phyloP scores from a whole-genome alignment of 1,284 basidiomycete genomes.

The Ustilago sp. region DNA sequence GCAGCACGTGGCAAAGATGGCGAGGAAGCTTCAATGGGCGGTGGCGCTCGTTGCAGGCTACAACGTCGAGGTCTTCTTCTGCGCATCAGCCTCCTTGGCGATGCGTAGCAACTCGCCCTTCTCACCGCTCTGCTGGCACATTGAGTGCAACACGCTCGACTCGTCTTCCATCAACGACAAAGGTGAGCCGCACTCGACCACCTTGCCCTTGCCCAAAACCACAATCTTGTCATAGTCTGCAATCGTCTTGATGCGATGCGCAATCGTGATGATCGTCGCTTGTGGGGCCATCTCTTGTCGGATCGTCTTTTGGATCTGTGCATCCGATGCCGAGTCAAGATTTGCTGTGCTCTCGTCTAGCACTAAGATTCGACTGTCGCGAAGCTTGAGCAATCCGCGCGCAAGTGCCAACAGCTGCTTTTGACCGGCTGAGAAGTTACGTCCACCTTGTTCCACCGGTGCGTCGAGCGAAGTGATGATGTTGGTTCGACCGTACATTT shows the following conservation, averaged over 20 bases:
- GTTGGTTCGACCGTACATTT: constrained; percentile 67
- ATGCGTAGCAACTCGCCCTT: constrained; percentile 54
- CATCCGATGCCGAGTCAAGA: constrained; percentile 71
- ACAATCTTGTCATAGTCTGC: constrained; percentile 74
- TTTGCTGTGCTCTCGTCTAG: constrained; percentile 73
- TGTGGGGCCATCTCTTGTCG: constrained; percentile 69
- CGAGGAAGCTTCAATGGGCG: not conserved
- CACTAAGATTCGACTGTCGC: constrained; percentile 73
- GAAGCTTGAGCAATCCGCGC: constrained; percentile 72
- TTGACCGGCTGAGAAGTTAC: constrained; percentile 73
- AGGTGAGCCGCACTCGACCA: constrained; percentile 83
- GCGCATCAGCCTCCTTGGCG: constrained; percentile 42
- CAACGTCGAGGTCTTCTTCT: constrained; percentile 6
- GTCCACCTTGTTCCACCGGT: constrained; percentile 72
- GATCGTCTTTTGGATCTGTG: constrained; percentile 72
- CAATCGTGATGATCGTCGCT: constrained; percentile 73
- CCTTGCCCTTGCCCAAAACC: constrained; percentile 74
- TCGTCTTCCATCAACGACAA: constrained; percentile 73
- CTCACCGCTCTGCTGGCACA: constrained; percentile 64
- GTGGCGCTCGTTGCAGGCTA: not conserved
- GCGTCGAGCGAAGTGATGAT: constrained; percentile 72
- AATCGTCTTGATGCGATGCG: constrained; percentile 78
- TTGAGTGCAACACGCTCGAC: constrained; percentile 55
- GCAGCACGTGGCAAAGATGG: not conserved
- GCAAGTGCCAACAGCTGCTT: constrained; percentile 74